Conservation (phyloP, 495 filamentous ascomycete species). For the Pseudevernia furfuracea region DNA sequence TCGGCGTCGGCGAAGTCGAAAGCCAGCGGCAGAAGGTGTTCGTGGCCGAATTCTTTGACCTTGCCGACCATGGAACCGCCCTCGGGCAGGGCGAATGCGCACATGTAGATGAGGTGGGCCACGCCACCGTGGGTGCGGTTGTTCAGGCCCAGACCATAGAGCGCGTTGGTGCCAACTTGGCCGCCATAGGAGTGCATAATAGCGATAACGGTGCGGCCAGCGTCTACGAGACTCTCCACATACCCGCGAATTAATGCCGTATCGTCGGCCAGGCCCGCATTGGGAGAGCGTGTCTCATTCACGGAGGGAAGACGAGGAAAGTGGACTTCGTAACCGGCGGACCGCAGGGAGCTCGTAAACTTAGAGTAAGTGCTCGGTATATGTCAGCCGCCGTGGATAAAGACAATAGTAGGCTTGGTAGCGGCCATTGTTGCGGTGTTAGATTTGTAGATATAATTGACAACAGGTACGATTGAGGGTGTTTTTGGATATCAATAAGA, state of each 20-base stretch:
- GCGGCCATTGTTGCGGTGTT: neutral
- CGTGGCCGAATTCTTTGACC: conserved; percentile 29
- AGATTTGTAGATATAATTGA: neutral
- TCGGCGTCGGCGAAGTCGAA: conserved; percentile 32
- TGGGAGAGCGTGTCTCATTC: conserved; percentile 20
- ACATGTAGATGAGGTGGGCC: conserved; percentile 31
- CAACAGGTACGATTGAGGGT: neutral
- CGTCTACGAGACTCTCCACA: conserved; percentile 26
- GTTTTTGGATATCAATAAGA: no score
- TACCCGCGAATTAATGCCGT: conserved; percentile 25
- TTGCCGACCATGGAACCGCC: conserved; percentile 28
- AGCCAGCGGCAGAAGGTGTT: conserved; percentile 27
- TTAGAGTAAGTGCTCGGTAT: conserved; percentile 29
- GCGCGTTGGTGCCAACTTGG: conserved; percentile 33
- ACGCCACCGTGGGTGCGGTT: conserved; percentile 26
- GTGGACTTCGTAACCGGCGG: conserved; percentile 30
- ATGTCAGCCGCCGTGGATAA: conserved; percentile 32
- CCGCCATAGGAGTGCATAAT: conserved; percentile 38
- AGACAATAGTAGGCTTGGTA: conserved; percentile 23
- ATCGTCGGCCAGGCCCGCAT: conserved; percentile 18
- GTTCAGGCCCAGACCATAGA: conserved; percentile 26
- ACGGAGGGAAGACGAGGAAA: conserved; percentile 28
- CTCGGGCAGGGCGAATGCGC: conserved; percentile 26
- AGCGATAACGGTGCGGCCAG: conserved; percentile 25
- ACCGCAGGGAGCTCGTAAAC: conserved; percentile 27